Base-by-base conservation (phyloP, 106 monocot genomes). In the Cymbidium sinense region DNA sequence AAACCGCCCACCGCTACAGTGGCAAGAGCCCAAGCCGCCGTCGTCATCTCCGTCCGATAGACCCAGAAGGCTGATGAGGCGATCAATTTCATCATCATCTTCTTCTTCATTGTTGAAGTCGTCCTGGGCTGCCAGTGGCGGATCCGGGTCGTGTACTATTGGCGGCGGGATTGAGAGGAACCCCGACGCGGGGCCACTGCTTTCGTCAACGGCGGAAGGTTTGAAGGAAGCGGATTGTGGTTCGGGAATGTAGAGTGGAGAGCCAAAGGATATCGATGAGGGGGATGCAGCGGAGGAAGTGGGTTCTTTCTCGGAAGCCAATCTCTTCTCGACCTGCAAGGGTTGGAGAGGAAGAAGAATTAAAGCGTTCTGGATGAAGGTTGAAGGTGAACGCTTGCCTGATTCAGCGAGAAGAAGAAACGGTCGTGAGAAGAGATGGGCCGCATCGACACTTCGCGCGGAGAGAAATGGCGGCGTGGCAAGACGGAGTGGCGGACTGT, bases 11-110 rank as follows among this genome's bases (percentile, higher is more conserved):
- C 73, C 86, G 78, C 73, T 55, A n/a, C 82, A 41, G 29, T 81
- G 64, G 72, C 74, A 80, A n/a, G 77, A 81, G n/a, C 75, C 31
- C 23, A 44, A 36, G 27, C 25, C 71, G 17, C 15, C 71, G 51
- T 9, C 70, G 51, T 17, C 51, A 10, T 21, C 39, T 6, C 3
- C 34, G 10, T 20, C 43, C 17, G 80, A 76, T n/a, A 86, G 19
- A n/a, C 84, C 84, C 43, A 89, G 80, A 18, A 87, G 80, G 29
- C 33, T 35, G 58, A 87, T 82, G 75, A 89, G 74, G 25, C 51
- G 62, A 12, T 80, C 84, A 47, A 85, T 85, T 15, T 82, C 81
- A 34, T 81, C 75, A 20, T 13, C 79, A 0, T 64, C 76, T 37
- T 35, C 51, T 15, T 75, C 67, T 27, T 61, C 30, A 33, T 67